These are phyloP conservation scores for Ceratocystis harringtonii DNA, from an alignment of 2,329 filamentous ascomycete genomes.

Conservation along the genomic window DNA sequence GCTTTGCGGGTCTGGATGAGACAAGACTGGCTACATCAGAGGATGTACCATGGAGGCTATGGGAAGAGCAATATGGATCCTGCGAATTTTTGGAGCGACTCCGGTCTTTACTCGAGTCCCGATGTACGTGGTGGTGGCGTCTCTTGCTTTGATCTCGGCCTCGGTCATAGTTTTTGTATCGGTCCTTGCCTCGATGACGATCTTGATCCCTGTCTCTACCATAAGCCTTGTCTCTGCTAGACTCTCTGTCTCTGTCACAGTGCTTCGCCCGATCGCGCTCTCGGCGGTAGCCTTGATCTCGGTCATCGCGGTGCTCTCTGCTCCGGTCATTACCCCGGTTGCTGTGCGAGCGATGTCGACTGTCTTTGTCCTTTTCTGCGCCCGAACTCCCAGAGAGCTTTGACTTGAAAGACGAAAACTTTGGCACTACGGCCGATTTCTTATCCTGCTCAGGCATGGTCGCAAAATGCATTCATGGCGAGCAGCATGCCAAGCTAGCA, in stretches of 20 bases:
- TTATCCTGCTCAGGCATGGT: constrained; percentile 23
- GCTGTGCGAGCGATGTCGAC: background rate
- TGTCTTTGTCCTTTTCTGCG: background rate
- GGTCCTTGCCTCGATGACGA: background rate
- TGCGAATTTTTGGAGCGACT: background rate
- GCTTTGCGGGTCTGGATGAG: background rate
- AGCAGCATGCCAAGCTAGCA: background rate
- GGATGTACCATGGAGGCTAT: background rate
- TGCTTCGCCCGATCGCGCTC: background rate
- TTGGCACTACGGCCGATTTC: constrained; percentile 36
- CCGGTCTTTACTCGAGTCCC: background rate
- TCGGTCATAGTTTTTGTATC: background rate
- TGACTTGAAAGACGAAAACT: constrained; percentile 56
- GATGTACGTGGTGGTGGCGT: background rate
- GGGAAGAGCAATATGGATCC: background rate
- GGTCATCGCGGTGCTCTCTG: constrained; percentile 11
- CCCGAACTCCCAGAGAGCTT: constrained; percentile 5
- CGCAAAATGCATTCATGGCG: background rate
- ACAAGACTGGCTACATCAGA: background rate
- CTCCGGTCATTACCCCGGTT: constrained; percentile 1
- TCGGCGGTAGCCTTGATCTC: background rate
- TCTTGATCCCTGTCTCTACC: background rate
- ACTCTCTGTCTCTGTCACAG: background rate
- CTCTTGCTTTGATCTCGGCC: background rate
- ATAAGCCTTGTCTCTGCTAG: background rate